phyloP scores from a whole-genome alignment of 2,329 filamentous ascomycete species.

The Verticillium tricorpus region DNA sequence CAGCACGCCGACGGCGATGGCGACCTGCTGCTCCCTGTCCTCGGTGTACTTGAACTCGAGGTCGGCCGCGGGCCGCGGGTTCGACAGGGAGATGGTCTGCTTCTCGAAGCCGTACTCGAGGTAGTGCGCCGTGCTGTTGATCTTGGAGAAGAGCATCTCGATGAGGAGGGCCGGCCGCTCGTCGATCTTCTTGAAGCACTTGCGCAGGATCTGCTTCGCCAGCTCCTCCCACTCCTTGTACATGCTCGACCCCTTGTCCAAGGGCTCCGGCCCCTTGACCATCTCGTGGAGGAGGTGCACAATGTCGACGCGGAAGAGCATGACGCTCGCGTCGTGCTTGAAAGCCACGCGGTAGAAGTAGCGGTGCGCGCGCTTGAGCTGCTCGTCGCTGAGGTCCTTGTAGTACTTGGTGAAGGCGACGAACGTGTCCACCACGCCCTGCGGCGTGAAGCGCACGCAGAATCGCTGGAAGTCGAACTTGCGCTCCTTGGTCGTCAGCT shows the following conservation, averaged over 20 bases:
- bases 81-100: conserved; percentile 58
- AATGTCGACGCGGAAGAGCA: conserved; percentile 89
- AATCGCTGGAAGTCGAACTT: conserved; percentile 94
- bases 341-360: conserved; percentile 94
- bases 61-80: conserved; percentile 69
- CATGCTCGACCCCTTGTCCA: conserved; percentile 61
- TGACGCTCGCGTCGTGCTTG: conserved; percentile 85
- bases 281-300: conserved; percentile 83
- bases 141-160: conserved; percentile 94
- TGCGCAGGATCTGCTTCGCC: conserved; percentile 75
- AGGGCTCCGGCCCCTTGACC: conserved; percentile 79
- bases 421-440: conserved; percentile 86
- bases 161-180: conserved; percentile 81
- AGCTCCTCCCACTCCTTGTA: conserved; percentile 92
- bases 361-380: conserved; percentile 87
- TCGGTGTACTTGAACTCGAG: conserved; percentile 74
- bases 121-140: conserved; percentile 75
- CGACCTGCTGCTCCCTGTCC: conserved; percentile 67
- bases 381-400: conserved; percentile 69
- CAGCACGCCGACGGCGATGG: conserved; percentile 73
- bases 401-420: conserved; percentile 76
- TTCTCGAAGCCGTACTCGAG: conserved; percentile 88
- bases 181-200: conserved; percentile 78
- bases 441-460: conserved; percentile 72
- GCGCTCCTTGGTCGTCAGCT: conserved; percentile 70